Conservation (phyloP, 1,139 yeast species). For the Geotrichum reessii region DNA sequence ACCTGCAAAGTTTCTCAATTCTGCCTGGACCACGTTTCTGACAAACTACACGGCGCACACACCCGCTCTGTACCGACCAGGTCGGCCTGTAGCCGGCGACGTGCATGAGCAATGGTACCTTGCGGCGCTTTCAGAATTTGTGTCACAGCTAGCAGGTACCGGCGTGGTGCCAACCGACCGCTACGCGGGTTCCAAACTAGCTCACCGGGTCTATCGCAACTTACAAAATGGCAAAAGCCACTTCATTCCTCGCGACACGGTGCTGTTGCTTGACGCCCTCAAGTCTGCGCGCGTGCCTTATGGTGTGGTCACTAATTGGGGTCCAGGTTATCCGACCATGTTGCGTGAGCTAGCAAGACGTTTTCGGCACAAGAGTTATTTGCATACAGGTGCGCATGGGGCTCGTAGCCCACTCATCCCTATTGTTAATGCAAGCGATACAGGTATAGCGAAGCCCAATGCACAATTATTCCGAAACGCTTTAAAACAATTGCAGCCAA, state of each 20-base stretch:
- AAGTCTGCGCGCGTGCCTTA: conserved; percentile 23
- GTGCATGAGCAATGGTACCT: conserved; percentile 13
- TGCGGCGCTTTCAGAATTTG: neutral
- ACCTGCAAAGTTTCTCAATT: neutral
- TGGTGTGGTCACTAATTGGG: conserved; percentile 33
- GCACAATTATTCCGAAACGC: conserved; percentile 15
- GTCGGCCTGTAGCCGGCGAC: neutral
- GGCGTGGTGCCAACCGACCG: conserved; percentile 5
- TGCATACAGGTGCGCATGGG: conserved; percentile 9
- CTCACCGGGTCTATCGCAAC: conserved; percentile 9
- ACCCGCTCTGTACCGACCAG: conserved; percentile 2
- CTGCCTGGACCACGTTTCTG: neutral
- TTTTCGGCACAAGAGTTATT: neutral
- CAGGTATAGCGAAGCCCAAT: conserved; percentile 25
- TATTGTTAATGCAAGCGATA: conserved; percentile 23
- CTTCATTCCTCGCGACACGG: conserved; percentile 20
- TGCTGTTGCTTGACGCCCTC: conserved; percentile 21
- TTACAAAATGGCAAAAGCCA: conserved; percentile 23
- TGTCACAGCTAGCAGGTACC: neutral
- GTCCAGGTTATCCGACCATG: conserved; percentile 22
- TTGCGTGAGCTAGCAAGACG: conserved; percentile 14
- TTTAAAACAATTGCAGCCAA: conserved; percentile 10
- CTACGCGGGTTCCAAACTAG: neutral
- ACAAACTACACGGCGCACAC: neutral
- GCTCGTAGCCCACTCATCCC: conserved; percentile 16